Evolutionary conservation across 2,329 filamentous ascomycete species (phyloP).

Genomic region (Botrytis medusae): DNA sequence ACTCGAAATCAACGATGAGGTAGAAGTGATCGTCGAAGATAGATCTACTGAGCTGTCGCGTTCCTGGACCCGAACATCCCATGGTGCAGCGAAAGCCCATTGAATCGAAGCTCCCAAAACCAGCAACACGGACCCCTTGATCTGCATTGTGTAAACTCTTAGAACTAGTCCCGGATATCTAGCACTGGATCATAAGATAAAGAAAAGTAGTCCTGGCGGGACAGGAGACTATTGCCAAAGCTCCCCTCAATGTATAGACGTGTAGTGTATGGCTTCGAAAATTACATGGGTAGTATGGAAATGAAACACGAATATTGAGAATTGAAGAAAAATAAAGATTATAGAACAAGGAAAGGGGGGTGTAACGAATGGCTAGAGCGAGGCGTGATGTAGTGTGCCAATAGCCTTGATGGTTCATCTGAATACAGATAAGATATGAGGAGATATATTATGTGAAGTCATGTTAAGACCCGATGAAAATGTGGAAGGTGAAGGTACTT

Average conservation of each 20-base stretch:
- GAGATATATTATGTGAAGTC: constrained; percentile 12
- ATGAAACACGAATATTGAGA: not conserved
- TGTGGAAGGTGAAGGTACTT: constrained; percentile 1
- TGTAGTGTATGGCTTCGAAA: not conserved
- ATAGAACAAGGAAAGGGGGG: not conserved
- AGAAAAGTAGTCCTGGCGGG: not conserved
- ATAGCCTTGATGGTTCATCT: constrained; percentile 4
- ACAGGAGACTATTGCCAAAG: constrained; percentile 2
- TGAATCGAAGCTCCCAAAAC: constrained; percentile 34
- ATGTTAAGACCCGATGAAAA: not conserved
- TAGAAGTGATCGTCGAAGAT: constrained; percentile 28
- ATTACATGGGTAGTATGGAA: not conserved
- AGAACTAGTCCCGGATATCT: not conserved
- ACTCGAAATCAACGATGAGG: constrained; percentile 21
- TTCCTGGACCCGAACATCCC: constrained; percentile 28
- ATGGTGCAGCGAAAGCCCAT: constrained; percentile 29
- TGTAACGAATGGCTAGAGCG: not conserved
- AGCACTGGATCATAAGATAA: not conserved
- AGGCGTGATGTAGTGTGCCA: not conserved
- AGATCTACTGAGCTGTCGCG: constrained; percentile 34
- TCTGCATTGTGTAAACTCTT: constrained; percentile 30
- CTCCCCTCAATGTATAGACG: not conserved
- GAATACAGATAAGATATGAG: not conserved
- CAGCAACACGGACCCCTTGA: constrained; percentile 28
- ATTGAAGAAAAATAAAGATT: not conserved